phyloP scores from a whole-genome alignment of 2,329 filamentous ascomycete species.

The Stagonosporopsis tanaceti region DNA sequence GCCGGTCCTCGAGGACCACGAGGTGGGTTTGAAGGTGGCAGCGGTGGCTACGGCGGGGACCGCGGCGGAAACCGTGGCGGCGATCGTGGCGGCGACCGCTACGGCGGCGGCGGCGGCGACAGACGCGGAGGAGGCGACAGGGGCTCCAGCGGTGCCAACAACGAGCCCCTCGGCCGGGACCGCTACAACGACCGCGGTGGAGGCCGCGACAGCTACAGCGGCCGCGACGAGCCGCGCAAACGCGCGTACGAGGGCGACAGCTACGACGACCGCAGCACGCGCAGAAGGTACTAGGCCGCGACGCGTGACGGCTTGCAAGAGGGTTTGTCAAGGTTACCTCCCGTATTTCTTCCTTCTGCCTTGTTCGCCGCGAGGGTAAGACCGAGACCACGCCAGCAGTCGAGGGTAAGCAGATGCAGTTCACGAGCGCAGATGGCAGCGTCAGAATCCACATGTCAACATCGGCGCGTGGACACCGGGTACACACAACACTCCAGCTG shows the following conservation, averaged over 20 bases:
- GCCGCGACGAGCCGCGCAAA: conserved; percentile 56
- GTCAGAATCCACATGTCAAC: not conserved
- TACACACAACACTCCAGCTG: too few species aligned
- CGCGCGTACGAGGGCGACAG: conserved; percentile 75
- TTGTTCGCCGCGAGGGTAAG: conserved; percentile 49
- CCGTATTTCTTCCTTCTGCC: conserved; percentile 44
- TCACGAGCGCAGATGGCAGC: conserved; percentile 11
- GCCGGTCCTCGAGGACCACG: conserved; percentile 56
- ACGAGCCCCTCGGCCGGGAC: conserved; percentile 77
- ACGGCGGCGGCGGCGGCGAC: conserved; percentile 23
- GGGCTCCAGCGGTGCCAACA: conserved; percentile 76
- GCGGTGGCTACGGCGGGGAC: conserved; percentile 47
- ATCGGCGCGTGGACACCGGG: not conserved
- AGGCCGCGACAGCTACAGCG: conserved; percentile 46
- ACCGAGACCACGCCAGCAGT: conserved; percentile 25
- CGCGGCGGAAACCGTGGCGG: conserved; percentile 40
- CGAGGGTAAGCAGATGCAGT: conserved; percentile 38
- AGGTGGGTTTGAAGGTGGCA: conserved; percentile 47
- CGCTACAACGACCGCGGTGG: conserved; percentile 52
- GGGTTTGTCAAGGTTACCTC: conserved; percentile 52
- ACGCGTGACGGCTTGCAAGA: conserved; percentile 26
- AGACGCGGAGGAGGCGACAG: conserved; percentile 37
- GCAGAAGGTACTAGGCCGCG: conserved; percentile 64
- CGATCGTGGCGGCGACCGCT: conserved; percentile 33
- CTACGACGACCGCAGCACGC: conserved; percentile 76